These are phyloP conservation scores for Candida loeiensis DNA, from an alignment of 805 yeast genomes.

Conservation along the genomic window DNA sequence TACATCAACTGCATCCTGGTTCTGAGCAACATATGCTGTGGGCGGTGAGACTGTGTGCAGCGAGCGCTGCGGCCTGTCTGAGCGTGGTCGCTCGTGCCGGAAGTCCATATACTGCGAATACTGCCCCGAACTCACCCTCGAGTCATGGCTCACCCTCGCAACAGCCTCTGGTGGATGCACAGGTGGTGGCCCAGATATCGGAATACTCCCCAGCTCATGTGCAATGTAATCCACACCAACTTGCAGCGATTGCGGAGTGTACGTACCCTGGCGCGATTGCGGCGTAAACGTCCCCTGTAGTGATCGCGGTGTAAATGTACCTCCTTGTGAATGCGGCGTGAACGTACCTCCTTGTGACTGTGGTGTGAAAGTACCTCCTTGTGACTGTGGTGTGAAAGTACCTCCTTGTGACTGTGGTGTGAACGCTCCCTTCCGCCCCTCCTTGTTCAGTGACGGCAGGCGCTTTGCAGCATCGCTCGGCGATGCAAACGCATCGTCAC, in stretches of 20 bases:
- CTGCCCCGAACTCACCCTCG: neutral
- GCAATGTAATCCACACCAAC: too few species aligned
- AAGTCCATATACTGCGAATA: constrained; percentile 12
- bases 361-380: too few species aligned
- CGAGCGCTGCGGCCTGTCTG: constrained; percentile 8
- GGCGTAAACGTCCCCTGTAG: too few species aligned
- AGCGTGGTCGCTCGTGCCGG: constrained; percentile 13
- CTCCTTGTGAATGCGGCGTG: too few species aligned
- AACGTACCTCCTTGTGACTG: too few species aligned
- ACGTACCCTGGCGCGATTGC: too few species aligned
- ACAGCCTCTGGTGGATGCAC: constrained; percentile 3
- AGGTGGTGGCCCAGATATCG: constrained; percentile 4
- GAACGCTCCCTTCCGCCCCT: neutral
- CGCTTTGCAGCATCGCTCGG: neutral
- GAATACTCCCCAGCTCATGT: too few species aligned
- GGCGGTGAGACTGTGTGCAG: constrained; percentile 6
- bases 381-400: neutral
- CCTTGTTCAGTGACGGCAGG: neutral
- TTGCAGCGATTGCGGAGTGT: too few species aligned
- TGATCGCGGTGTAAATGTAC: too few species aligned
- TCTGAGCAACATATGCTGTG: constrained; percentile 1
- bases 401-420: neutral
- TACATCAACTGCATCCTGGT: neutral
- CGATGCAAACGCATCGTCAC: constrained; percentile 7
- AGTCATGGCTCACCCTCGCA: too few species aligned